Evolutionary conservation across 176 grass and related monocot genomes (phyloP), one percentile per base, ranked within the genome.

Genomic region (Phoenix roebelenii): DNA sequence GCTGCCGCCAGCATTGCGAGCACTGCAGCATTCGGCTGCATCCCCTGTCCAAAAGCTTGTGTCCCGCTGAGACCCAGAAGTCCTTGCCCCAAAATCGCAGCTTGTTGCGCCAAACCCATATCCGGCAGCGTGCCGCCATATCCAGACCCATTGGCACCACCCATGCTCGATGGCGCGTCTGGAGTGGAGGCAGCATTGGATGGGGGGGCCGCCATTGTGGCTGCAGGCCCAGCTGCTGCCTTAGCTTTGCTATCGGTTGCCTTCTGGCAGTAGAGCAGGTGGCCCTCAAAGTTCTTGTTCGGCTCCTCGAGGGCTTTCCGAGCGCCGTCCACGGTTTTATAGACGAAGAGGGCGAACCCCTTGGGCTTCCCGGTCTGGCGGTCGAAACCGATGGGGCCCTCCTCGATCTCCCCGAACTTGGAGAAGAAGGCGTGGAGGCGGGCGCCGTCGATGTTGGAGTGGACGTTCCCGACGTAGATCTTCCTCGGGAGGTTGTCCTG

Each of bases 401-500:
- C 94, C 61, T 98, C 94, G 22, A 98, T 98, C 77, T 98, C 94
- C 52, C 94, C 94, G 56, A 66, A 98, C 12, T 92, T 80, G 0
- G 94, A 65, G 71, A 98, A 98, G 64, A 89, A 98, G 56, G 82
- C 50, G 6, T 85, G 91, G 5, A 98, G 70, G 0, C 94, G 84
- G 23, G 78, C 71, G 1, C 85, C 85, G 52, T 98, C 82, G 5
- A 98, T 69, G 70, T 89, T 80, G 16, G 84, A 59, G 48, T 98
- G 87, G 10, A 98, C 94, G 63, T 98, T 98, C 23, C 84, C 94
- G 25, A 98, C 94, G 23, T 92, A 98, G 54, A 98, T 98, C 68
- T 98, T 98, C 67, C 94, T 85, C 1, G 64, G 76, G 66, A 87
- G 71, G 58, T 98, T 98, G 53, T 98, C 94, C 0, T 70, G 55